Evolutionary conservation across 345 rosid species (phyloP).

Genomic region (Noccaea bulbosa): DNA sequence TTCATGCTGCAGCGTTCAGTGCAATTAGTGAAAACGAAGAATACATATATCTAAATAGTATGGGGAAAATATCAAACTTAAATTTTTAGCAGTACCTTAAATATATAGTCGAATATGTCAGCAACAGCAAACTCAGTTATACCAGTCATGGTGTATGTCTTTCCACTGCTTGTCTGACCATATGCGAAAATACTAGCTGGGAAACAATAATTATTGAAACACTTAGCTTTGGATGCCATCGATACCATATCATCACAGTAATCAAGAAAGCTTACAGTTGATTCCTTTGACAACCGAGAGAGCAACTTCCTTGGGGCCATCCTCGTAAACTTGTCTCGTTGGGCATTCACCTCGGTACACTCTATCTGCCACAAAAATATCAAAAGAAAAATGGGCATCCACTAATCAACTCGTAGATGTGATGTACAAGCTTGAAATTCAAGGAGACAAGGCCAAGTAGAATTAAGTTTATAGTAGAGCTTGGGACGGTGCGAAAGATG

Average conservation of each 20-base stretch:
- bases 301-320: conserved; percentile 83
- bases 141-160: conserved; percentile 97
- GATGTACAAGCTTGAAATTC: not conserved
- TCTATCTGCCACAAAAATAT: conserved; percentile 61
- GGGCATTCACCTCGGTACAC: conserved; percentile 87
- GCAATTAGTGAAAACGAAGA: conserved; percentile 24
- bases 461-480: not conserved
- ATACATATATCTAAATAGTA: conserved; percentile 24
- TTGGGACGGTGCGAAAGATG: not conserved
- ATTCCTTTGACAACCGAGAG: conserved; percentile 89
- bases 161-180: conserved; percentile 99
- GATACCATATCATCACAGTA: not conserved
- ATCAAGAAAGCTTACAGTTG: conserved; percentile 65
- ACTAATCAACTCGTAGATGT: conserved; percentile 21
- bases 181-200: conserved; percentile 96
- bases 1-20: conserved; percentile 63
- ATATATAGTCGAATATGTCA: conserved; percentile 86
- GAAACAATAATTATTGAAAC: conserved; percentile 14
- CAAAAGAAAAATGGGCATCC: conserved; percentile 18
- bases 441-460: conserved; percentile 3
- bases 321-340: conserved; percentile 82
- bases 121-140: conserved; percentile 84
- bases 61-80: conserved; percentile 19
- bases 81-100: conserved; percentile 56
- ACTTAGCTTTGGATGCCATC: conserved; percentile 10